Percentiles rank a stretch among this genome's conserved stretches.
phyloP scores from a whole-genome alignment of 306 rosid species.

The Castanea mollissima region DNA sequence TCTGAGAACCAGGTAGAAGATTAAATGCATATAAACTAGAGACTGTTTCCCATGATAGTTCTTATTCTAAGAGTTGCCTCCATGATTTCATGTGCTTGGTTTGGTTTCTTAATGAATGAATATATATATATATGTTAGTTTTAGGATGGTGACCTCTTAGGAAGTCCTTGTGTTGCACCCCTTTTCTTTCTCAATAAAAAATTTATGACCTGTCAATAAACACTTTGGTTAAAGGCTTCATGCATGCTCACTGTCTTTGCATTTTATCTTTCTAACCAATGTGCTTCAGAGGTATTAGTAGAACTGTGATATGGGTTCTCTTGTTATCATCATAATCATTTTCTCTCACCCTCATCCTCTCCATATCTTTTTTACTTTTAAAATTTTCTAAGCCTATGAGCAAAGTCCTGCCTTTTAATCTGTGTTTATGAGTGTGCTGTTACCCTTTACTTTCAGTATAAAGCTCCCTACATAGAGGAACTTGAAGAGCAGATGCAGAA shows the following conservation, averaged over 20 bases:
- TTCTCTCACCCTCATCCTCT: neutral
- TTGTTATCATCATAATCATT: neutral
- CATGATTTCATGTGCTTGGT: no score
- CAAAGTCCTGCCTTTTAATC: neutral
- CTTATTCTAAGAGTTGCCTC: no score
- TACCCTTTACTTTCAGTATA: constrained; percentile 54
- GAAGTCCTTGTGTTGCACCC: no score
- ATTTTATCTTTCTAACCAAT: neutral
- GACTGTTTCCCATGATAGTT: neutral
- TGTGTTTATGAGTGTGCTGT: constrained; percentile 7
- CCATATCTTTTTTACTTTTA: neutral
- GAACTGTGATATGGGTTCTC: neutral
- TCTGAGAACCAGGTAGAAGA: neutral
- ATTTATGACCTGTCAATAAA: no score
- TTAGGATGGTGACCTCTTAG: no score
- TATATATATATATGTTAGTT: no score
- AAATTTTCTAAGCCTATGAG: neutral
- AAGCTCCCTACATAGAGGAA: constrained; percentile 91
- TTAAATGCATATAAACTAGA: neutral
- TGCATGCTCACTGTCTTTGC: neutral
- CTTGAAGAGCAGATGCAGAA: constrained; percentile 92
- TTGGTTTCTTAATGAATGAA: no score
- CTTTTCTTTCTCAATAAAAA: no score
- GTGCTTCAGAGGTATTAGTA: neutral
- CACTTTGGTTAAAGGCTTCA: neutral